phyloP scores from a whole-genome alignment of 257 asterid genomes.

The Nicotiana otophora region DNA sequence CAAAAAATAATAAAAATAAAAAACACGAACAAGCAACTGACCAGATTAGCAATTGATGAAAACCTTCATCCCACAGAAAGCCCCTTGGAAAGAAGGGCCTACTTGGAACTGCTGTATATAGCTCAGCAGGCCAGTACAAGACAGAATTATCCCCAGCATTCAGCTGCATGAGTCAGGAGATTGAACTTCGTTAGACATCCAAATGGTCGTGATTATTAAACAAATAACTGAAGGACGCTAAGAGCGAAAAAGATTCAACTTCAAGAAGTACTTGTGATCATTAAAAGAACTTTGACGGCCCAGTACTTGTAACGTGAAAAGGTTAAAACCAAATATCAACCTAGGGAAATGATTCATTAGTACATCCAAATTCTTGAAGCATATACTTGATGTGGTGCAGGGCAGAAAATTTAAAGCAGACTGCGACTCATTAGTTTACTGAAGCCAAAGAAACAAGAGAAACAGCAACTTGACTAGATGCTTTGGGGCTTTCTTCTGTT shows the following conservation, averaged over 20 bases:
- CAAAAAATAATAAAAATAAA: not conserved
- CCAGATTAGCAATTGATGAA: constrained; percentile 93
- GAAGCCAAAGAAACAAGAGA: not conserved
- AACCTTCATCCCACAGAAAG: constrained; percentile 99
- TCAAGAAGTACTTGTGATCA: not conserved
- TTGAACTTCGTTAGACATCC: constrained; percentile 36
- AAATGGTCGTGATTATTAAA: constrained; percentile 10
- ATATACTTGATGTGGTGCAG: not conserved
- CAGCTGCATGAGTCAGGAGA: constrained; percentile 53
- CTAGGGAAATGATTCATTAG: not conserved
- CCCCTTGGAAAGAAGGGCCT: constrained; percentile 99
- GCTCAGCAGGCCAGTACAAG: constrained; percentile 96
- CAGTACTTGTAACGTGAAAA: not conserved
- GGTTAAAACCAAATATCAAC: not conserved
- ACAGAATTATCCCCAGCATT: constrained; percentile 44
- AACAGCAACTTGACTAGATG: not conserved
- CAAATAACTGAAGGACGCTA: not conserved
- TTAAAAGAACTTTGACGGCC: not conserved
- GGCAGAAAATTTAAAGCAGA: not conserved
- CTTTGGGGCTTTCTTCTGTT: not conserved
- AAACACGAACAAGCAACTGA: constrained; percentile 25
- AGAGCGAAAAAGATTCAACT: not conserved
- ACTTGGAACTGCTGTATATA: constrained; percentile 97
- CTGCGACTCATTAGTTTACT: not conserved
- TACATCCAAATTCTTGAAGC: not conserved